Percentiles rank a stretch among this genome's conserved stretches.
phyloP scores from a whole-genome alignment of 2,329 filamentous ascomycete species.

The Emmonsiellopsis sp. region DNA sequence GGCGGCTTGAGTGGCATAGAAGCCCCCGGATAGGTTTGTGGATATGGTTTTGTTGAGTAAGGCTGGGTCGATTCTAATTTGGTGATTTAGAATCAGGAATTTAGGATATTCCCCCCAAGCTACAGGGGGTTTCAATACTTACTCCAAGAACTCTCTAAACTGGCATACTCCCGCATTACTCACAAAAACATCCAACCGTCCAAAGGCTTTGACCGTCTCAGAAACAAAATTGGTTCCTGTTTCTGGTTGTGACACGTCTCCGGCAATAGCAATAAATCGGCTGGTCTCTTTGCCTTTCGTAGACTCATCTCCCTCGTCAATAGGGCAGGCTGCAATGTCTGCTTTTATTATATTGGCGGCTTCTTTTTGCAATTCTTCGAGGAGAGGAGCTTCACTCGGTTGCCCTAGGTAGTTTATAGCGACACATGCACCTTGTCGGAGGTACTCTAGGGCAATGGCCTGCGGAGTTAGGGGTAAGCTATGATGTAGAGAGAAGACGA shows the following conservation, averaged over 20 bases:
- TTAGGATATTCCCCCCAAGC: neutral
- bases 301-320: constrained; percentile 7
- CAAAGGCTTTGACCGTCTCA: constrained; percentile 48
- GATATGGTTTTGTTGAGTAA: constrained; percentile 63
- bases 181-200: constrained; percentile 66
- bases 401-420: constrained; percentile 68
- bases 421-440: constrained; percentile 68
- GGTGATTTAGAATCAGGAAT: neutral
- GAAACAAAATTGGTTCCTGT: constrained; percentile 62
- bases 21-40: constrained; percentile 82
- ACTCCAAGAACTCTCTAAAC: constrained; percentile 78
- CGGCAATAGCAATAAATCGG: constrained; percentile 58
- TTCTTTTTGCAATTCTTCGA: constrained; percentile 40
- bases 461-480: constrained; percentile 9
- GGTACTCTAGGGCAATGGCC: constrained; percentile 71
- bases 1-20: constrained; percentile 77
- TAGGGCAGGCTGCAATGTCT: neutral
- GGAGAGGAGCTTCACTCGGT: constrained; percentile 25
- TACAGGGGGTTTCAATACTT: constrained; percentile 14
- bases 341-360: constrained; percentile 17
- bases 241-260: constrained; percentile 67
- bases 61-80: constrained; percentile 51
- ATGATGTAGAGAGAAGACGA: neutral
- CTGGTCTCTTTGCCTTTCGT: neutral
- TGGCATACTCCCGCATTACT: constrained; percentile 83